phyloP scores from a whole-genome alignment of 768 basidiomycete genomes.

The Psilocybe cyanescens region DNA sequence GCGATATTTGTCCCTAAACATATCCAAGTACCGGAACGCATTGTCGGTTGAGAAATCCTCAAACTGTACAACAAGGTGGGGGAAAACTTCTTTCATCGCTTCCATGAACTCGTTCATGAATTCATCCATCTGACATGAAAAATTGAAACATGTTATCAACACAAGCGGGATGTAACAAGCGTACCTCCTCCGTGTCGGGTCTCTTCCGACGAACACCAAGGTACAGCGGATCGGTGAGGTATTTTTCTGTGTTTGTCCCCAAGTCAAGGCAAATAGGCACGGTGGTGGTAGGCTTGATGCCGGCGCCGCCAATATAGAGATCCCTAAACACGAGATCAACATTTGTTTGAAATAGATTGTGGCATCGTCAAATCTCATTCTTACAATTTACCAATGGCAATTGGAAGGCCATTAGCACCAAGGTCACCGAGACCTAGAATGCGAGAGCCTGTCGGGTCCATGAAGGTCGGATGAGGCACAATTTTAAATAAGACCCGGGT shows the following conservation, averaged over 20 bases:
- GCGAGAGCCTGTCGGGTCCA: slow-evolving; percentile 50
- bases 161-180: not conserved
- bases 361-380: slow-evolving; percentile 23
- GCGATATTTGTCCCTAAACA: slow-evolving; percentile 58
- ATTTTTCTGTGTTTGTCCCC: slow-evolving; percentile 73
- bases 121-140: slow-evolving; percentile 54
- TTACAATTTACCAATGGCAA: slow-evolving; percentile 76
- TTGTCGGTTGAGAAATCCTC: slow-evolving; percentile 82
- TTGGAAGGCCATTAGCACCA: slow-evolving; percentile 54
- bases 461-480: slow-evolving; percentile 3
- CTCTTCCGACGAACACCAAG: slow-evolving; percentile 67
- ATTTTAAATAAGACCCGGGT: slow-evolving; percentile 17
- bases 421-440: slow-evolving; percentile 71
- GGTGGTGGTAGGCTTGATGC: slow-evolving; percentile 56
- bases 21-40: slow-evolving; percentile 73
- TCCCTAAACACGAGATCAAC: slow-evolving; percentile 37
- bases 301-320: slow-evolving; percentile 74
- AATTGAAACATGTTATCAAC: slow-evolving; percentile 6
- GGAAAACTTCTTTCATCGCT: slow-evolving; percentile 67
- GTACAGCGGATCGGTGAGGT: slow-evolving; percentile 75
- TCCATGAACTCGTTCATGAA: slow-evolving; percentile 83
- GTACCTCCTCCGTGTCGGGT: slow-evolving; percentile 46
- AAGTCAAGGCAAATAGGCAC: slow-evolving; percentile 75
- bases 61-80: slow-evolving; percentile 71
- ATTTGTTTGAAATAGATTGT: slow-evolving; percentile 1